Conservation (phyloP, 2,329 filamentous ascomycete genomes). For the Aspergillaceae sp. region DNA sequence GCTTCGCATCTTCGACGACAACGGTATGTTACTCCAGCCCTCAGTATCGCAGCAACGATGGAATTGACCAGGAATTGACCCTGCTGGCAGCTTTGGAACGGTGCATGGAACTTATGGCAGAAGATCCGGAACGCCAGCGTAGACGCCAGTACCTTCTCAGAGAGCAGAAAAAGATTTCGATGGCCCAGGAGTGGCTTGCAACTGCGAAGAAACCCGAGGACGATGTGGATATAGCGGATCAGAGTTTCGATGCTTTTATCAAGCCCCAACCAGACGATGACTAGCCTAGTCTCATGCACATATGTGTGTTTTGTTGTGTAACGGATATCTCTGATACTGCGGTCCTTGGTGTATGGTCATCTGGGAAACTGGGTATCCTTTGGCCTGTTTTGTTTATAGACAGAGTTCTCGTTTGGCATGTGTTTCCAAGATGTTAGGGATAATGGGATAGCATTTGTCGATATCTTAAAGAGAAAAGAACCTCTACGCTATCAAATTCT, state of each 20-base stretch:
- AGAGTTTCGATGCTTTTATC: background rate
- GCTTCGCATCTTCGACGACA: conserved; percentile 21
- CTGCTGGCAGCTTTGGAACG: conserved; percentile 20
- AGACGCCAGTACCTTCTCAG: conserved; percentile 21
- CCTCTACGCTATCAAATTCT: too few species aligned
- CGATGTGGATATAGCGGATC: background rate
- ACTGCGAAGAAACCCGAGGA: conserved; percentile 8
- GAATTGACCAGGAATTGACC: background rate
- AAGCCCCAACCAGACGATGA: background rate
- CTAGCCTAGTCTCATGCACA: background rate
- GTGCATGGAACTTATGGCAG: conserved; percentile 30
- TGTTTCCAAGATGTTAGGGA: too few species aligned
- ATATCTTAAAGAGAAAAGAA: too few species aligned
- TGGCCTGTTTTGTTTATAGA: too few species aligned
- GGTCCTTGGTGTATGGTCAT: too few species aligned
- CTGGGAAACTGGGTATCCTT: too few species aligned
- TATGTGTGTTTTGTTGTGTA: too few species aligned
- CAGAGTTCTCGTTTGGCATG: too few species aligned
- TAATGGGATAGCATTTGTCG: too few species aligned
- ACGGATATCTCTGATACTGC: too few species aligned
- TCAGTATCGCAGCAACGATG: background rate
- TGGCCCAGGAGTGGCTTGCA: conserved; percentile 26
- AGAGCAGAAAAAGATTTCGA: conserved; percentile 26
- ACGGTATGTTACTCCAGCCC: conserved; percentile 17
- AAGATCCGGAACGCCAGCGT: conserved; percentile 27